Base-by-base conservation (phyloP, 345 rosid species). In the Citrus australasica region DNA sequence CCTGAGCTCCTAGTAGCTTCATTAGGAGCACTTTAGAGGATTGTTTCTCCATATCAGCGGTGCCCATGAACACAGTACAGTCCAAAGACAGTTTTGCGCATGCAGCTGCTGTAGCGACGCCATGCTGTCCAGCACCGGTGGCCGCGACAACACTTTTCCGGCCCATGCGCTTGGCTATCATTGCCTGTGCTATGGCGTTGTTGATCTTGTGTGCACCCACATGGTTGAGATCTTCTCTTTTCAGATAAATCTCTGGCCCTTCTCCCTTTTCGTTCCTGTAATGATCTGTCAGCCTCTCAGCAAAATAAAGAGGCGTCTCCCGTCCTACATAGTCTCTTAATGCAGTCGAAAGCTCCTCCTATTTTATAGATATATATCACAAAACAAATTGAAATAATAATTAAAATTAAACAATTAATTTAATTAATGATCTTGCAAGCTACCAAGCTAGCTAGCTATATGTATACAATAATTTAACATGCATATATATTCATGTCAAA, bases 81-180 rank as follows among this genome's bases (percentile, higher is more conserved):
- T 86, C 86, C 70, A 95, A 74, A 30, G 78, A 46, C 56, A 92
- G 92, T 84, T 88, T 92, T n/a, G 98, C 89, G 71, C 98, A 95
- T 0, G 88, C 93, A 13, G 98, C 94, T 0, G 98, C 98, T 0
- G 97, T 89, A 0, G 98, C 98, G n/a, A 95, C 86, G 0, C 98
- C 97, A 14, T 95, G 98, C 58, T 90, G 98, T 2, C 98, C 98
- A 4, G 98, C 90, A 6, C 98, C 98, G 0, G 98, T 93, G 25
- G 94, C 98, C 0, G 90, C 86, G 64, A 93, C 85, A 8, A 95
- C 83, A 48, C 24, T 75, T 65, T 28, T 85, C 65, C 87, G 79
- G 22, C 95, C 98, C 85, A 95, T 81, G 38, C 93, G 90, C 75
- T 89, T 88, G 68, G 98, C 97, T 9, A 95, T 84, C 92, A 95